These are phyloP conservation scores for Ogataea chonburiensis DNA, from an alignment of 805 yeast species.

Conservation along the genomic window DNA sequence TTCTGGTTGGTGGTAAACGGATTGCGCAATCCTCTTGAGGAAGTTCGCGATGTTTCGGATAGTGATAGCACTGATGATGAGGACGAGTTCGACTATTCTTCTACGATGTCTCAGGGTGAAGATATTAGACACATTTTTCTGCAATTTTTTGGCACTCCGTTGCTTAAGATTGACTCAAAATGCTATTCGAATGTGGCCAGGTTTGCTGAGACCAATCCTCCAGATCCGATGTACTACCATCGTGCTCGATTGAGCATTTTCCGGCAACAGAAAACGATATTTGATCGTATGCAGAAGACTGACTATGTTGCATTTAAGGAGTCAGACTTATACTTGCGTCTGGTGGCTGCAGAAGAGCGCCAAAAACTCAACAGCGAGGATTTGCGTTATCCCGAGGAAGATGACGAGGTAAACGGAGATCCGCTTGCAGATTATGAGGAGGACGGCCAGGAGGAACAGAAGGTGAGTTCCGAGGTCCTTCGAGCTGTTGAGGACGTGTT, in stretches of 20 bases:
- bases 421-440: constrained; percentile 34
- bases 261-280: constrained; percentile 53
- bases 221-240: constrained; percentile 37
- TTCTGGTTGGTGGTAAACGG: constrained; percentile 68
- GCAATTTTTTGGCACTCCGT: constrained; percentile 38
- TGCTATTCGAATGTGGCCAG: constrained; percentile 36
- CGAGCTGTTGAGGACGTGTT: constrained; percentile 69
- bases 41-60: constrained; percentile 29
- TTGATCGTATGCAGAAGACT: constrained; percentile 46
- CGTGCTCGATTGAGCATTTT: constrained; percentile 62
- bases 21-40: constrained; percentile 72
- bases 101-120: constrained; percentile 42
- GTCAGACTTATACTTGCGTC: constrained; percentile 54
- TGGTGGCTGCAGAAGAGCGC: constrained; percentile 43
- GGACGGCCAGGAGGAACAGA: constrained; percentile 34
- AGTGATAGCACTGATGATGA: constrained; percentile 32
- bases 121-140: constrained; percentile 53
- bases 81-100: constrained; percentile 18
- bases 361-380: not conserved
- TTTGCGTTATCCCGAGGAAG: constrained; percentile 8
- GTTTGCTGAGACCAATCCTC: constrained; percentile 33
- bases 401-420: constrained; percentile 32
- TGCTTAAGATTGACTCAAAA: constrained; percentile 31
- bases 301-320: constrained; percentile 61
- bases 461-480: constrained; percentile 46